Conservation (phyloP, 2,329 filamentous ascomycete genomes). For the Diaporthe capsici region DNA sequence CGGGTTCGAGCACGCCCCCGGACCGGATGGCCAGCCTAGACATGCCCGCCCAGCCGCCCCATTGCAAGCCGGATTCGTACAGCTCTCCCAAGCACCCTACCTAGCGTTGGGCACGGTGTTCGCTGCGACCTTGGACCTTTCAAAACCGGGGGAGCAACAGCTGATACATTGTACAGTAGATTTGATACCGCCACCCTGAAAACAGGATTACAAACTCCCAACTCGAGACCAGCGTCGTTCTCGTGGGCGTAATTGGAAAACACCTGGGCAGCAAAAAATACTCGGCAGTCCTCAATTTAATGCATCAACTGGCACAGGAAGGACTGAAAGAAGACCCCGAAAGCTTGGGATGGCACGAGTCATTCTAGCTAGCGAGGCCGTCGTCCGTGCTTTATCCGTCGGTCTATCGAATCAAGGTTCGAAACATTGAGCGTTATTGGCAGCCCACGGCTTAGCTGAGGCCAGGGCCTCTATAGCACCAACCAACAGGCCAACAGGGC, state of each 20-base stretch:
- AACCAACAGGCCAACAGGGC: background rate
- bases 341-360: constrained; percentile 24
- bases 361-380: background rate
- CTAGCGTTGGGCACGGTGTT: constrained; percentile 27
- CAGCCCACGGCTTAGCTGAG: constrained; percentile 5
- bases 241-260: background rate
- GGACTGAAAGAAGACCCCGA: constrained; percentile 1
- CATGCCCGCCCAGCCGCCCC: background rate
- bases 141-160: constrained; percentile 2
- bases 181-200: background rate
- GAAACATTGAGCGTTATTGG: constrained; percentile 4
- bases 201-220: background rate
- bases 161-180: background rate
- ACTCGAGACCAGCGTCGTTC: no score
- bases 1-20: background rate
- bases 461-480: constrained; percentile 1
- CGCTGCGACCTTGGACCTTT: background rate
- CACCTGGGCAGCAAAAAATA: background rate
- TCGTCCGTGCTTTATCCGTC: constrained; percentile 29
- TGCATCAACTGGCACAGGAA: background rate
- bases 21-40: constrained; percentile 1
- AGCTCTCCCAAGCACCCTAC: background rate
- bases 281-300: background rate
- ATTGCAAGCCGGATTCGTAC: background rate
- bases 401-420: constrained; percentile 20